Percentiles rank a stretch among this genome's conserved stretches.
phyloP scores from a whole-genome alignment of 352 stramenopile genomes.

The Phytophthora capsici region DNA sequence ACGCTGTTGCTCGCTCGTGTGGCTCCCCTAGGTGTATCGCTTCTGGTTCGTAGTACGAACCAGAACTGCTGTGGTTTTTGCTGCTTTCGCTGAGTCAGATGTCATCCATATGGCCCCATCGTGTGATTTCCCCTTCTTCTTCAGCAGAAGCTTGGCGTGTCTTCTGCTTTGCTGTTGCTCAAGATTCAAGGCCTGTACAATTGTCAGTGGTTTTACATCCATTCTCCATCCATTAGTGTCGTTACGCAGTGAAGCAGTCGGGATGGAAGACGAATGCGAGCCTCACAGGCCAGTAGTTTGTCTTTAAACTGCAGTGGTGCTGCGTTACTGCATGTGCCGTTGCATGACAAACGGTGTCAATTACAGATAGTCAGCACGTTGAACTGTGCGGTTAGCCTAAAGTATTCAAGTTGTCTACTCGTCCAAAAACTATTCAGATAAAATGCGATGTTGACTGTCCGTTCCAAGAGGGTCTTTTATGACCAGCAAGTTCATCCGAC shows the following conservation, averaged over 20 bases:
- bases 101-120: constrained; percentile 21
- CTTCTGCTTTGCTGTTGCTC: not conserved
- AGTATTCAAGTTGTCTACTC: not conserved
- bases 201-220: constrained; percentile 1
- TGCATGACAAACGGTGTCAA: too few species aligned
- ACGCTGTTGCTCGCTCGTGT: constrained; percentile 2
- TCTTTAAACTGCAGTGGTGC: not conserved
- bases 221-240: constrained; percentile 17
- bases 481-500: constrained; percentile 1
- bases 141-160: constrained; percentile 5
- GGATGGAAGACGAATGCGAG: not conserved
- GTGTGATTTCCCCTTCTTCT: constrained; percentile 7
- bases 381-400: constrained; percentile 1
- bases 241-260: not conserved
- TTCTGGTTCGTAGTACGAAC: not conserved
- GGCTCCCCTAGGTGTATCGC: constrained; percentile 11
- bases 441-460: constrained; percentile 1
- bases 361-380: constrained; percentile 18
- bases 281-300: too few species aligned
- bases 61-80: constrained; percentile 3
- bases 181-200: not conserved
- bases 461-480: constrained; percentile 21
- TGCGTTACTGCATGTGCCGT: not conserved
- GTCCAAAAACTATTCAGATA: constrained; percentile 22
- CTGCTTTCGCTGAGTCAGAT: constrained; percentile 21